Base-by-base conservation (phyloP, 257 asterid species). In the Lycium ferocissimum region DNA sequence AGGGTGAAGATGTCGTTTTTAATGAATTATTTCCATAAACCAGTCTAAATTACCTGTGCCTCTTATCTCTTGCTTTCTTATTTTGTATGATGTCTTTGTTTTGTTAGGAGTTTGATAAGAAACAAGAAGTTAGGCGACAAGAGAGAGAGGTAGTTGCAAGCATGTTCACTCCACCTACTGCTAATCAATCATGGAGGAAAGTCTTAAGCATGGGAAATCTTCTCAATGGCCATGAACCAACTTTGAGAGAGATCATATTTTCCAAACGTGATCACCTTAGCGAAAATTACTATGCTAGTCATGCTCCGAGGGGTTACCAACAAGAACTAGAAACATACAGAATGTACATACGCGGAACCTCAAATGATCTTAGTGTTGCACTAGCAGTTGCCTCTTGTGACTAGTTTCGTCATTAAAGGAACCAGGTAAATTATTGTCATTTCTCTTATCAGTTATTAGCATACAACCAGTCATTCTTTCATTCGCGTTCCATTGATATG, bases 161-260 rank as follows among this genome's bases (percentile, higher is more conserved):
- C 88, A 94, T 97, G 97, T 97, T 97, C 87, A 79, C 91, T 85
- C 94, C 94, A 15, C 98, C 98, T 45, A 93, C 97, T 20, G 96
- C 96, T 7, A 94, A 92, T 90, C 98, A 96, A 94, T 94, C 97
- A 20, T 94, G 98, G 98, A 94, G 98, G 88, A 94, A 93, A 88
- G 98, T 89, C 26, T 87, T 94, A 90, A 94, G 98, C 91, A 90
- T 96, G 99, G 99, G 99, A 66, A 96, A 96, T 90, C 98, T 96
- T 66, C 95, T 96, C 22, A 94, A 94, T 45, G 98, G 99, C 76
- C 96, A 94, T n/a, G 99, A 96, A 84, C 99, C 99, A 4, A 89
- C 89, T 69, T 72, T 90, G 12, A 91, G 99, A 90, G 99, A 96
- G 93, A 91, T 96, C 20, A 91, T 94, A 83, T 96, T 96, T 62